Evolutionary conservation across 306 rosid genomes (phyloP).

Genomic region (Delonix regia): DNA sequence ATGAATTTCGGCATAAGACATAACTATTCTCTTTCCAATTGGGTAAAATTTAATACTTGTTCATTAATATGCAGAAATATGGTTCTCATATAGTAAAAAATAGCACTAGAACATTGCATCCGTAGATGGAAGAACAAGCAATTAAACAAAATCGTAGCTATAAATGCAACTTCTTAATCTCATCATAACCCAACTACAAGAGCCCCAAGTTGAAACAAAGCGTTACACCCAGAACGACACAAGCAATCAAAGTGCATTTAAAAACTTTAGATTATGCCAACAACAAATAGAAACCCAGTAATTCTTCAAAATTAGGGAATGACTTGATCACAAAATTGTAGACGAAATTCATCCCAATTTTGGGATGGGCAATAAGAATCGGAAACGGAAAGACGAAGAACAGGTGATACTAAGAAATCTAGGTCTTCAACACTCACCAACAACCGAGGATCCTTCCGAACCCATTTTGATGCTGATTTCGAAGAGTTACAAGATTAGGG

Average conservation of each 20-base stretch:
- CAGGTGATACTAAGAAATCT: not conserved
- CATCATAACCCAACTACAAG: not conserved
- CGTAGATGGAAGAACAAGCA: not conserved
- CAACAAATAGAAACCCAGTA: constrained; percentile 2
- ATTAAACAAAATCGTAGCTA: not conserved
- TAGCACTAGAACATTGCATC: too few species aligned
- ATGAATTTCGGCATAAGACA: not conserved
- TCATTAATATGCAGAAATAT: not conserved
- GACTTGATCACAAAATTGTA: not conserved
- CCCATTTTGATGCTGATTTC: constrained; percentile 56
- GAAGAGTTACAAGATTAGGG: constrained; percentile 35
- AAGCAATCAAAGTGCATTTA: not conserved
- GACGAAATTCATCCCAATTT: not conserved
- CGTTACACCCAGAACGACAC: not conserved
- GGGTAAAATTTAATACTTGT: not conserved
- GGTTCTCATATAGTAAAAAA: not conserved
- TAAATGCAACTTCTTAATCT: constrained; percentile 6
- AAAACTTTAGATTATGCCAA: constrained; percentile 4
- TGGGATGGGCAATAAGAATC: not conserved
- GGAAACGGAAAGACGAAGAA: not conserved
- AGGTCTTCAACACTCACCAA: constrained; percentile 56
- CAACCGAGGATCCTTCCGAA: constrained; percentile 81
- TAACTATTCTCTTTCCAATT: not conserved
- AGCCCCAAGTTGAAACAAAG: constrained; percentile 7
- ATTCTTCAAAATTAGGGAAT: constrained; percentile 7